phyloP scores from a whole-genome alignment of 768 basidiomycete species.

The Gloeostereum incarnatum region DNA sequence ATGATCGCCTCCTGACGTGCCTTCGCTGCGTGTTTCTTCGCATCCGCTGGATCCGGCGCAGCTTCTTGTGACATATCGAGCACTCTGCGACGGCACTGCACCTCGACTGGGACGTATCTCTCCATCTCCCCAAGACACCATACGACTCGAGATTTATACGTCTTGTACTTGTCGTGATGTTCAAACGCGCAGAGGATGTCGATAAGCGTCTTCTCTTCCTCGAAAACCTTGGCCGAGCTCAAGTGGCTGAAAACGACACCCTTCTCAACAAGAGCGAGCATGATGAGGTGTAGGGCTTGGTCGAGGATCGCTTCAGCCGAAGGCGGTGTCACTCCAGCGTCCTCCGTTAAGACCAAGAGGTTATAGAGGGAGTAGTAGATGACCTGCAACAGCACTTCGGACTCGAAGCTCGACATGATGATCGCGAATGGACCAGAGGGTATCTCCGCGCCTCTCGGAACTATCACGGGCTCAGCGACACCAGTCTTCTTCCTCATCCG shows the following conservation, averaged over 20 bases:
- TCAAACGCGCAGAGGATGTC: conserved; percentile 73
- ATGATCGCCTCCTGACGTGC: conserved; percentile 90
- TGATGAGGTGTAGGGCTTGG: conserved; percentile 76
- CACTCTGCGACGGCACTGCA: conserved; percentile 37
- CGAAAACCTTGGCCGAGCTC: conserved; percentile 44
- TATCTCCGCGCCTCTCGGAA: conserved; percentile 64
- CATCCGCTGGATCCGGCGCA: conserved; percentile 50
- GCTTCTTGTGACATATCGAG: conserved; percentile 22
- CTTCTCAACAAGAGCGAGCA: conserved; percentile 76
- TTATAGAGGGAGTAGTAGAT: conserved; percentile 80
- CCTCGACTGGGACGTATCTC: conserved; percentile 45
- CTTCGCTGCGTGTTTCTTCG: conserved; percentile 79
- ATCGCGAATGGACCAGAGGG: conserved; percentile 58
- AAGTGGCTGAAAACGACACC: conserved; percentile 51
- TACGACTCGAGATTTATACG: conserved; percentile 58
- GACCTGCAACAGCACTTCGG: conserved; percentile 66
- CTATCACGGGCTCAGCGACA: conserved; percentile 57
- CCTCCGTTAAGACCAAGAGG: conserved; percentile 56
- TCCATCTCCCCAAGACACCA: conserved; percentile 69
- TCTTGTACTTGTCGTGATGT: conserved; percentile 64
- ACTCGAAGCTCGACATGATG: conserved; percentile 57
- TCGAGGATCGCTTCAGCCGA: conserved; percentile 88
- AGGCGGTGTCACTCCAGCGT: conserved; percentile 50
- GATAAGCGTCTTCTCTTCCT: conserved; percentile 51
- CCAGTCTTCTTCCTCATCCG: conserved; percentile 59